These are phyloP conservation scores for Platismatia glauca DNA, from an alignment of 495 filamentous ascomycete species.

Conservation along the genomic window DNA sequence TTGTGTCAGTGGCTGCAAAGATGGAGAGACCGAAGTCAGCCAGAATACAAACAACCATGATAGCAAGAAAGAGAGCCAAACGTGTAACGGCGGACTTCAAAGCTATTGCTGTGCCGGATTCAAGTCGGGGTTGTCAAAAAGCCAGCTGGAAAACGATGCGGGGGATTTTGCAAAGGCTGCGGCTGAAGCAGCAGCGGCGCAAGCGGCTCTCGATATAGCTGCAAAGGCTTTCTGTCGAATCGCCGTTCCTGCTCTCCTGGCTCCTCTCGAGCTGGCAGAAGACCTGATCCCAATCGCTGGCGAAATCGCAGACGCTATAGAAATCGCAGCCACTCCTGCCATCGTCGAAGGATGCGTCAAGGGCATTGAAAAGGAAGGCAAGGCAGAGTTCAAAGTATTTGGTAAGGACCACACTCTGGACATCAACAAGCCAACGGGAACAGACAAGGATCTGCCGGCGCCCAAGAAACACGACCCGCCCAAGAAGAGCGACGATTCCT, in stretches of 20 bases:
- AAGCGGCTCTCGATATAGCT: constrained; percentile 25
- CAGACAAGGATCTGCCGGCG: constrained; percentile 2
- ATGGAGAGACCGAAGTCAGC: constrained; percentile 24
- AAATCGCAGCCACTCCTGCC: constrained; percentile 22
- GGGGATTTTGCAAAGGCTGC: constrained; percentile 21
- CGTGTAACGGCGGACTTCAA: constrained; percentile 25
- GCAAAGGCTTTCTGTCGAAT: constrained; percentile 28
- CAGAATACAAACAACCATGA: constrained; percentile 22
- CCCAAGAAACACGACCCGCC: background rate
- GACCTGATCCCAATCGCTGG: constrained; percentile 26
- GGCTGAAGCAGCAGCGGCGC: constrained; percentile 23
- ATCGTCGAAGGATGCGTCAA: constrained; percentile 23
- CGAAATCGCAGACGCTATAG: constrained; percentile 17
- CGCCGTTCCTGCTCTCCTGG: constrained; percentile 25
- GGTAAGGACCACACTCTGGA: constrained; percentile 24
- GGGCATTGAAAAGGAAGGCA: constrained; percentile 25
- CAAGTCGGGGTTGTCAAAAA: constrained; percentile 17
- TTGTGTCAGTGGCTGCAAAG: constrained; percentile 23
- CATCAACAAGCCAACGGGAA: constrained; percentile 2
- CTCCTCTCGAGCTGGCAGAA: constrained; percentile 23
- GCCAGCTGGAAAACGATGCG: constrained; percentile 18
- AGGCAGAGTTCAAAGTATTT: constrained; percentile 25
- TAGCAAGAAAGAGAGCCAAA: constrained; percentile 19
- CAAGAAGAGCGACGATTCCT: background rate
- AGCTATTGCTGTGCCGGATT: constrained; percentile 27